These are phyloP conservation scores for Trichoderma sp. DNA, from an alignment of 2,329 filamentous ascomycete genomes.

Conservation along the genomic window DNA sequence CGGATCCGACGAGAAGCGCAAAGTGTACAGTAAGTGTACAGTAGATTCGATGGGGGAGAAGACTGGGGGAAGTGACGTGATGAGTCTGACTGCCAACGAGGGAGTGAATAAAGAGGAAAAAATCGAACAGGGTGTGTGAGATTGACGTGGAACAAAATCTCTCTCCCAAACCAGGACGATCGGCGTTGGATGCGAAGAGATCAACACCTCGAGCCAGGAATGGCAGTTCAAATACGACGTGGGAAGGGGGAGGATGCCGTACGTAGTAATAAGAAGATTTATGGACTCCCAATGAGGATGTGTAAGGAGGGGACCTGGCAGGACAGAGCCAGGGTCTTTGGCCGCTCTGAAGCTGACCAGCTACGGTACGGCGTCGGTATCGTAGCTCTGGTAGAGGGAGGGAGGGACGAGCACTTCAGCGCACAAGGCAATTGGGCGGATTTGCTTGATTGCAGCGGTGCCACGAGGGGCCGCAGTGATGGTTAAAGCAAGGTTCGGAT, in stretches of 20 bases:
- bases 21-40: not conserved
- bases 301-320: not conserved
- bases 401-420: not conserved
- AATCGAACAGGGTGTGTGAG: conserved; percentile 1
- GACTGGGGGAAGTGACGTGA: conserved; percentile 1
- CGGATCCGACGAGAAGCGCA: not conserved
- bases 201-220: conserved; percentile 6
- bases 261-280: conserved; percentile 13
- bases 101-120: conserved; percentile 4
- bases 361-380: not conserved
- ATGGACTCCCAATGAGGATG: conserved; percentile 5
- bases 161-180: conserved; percentile 4
- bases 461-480: conserved; percentile 9
- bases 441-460: not conserved
- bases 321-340: not conserved
- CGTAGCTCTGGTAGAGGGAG: not conserved
- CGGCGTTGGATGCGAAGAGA: conserved; percentile 9
- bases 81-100: not conserved
- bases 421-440: not conserved
- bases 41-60: not conserved
- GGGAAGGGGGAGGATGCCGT: conserved; percentile 1
- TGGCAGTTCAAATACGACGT: conserved; percentile 9
- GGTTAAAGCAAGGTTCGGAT: conserved; percentile 4
- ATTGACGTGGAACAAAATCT: not conserved
- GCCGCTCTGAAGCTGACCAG: not conserved